Conservation (phyloP, 345 rosid genomes). For the Salix brachista region DNA sequence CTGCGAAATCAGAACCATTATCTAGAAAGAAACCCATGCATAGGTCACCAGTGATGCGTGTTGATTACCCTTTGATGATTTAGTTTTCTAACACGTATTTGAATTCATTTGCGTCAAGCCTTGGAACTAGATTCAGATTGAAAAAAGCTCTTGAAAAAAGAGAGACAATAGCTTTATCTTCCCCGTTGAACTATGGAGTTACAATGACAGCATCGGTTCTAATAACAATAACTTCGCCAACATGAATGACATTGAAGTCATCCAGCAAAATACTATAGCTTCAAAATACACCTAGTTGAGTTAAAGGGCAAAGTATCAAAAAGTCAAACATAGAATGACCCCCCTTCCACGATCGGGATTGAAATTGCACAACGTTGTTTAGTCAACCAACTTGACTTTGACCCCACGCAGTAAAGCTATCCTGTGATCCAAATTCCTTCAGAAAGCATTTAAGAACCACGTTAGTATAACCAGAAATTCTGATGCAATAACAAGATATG, state of each 20-base stretch:
- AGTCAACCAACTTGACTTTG: slow-evolving; percentile 45
- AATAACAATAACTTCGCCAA: not conserved
- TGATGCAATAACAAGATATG: not conserved
- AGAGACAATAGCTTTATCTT: not conserved
- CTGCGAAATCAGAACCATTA: not conserved
- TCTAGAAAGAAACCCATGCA: not conserved
- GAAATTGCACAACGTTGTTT: not conserved
- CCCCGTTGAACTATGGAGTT: not conserved
- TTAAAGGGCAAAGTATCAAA: not conserved
- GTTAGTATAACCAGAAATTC: not conserved
- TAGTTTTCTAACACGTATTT: not conserved
- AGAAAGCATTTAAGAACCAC: slow-evolving; percentile 1
- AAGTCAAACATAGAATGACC: not conserved
- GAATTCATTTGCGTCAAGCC: not conserved
- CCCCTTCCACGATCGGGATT: not conserved
- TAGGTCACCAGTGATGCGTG: not conserved
- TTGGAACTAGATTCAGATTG: not conserved
- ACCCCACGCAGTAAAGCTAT: slow-evolving; percentile 82
- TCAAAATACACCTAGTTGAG: not conserved
- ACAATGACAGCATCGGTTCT: not conserved
- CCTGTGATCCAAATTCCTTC: slow-evolving; percentile 94
- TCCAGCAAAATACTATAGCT: slow-evolving; percentile 1
- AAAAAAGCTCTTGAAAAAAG: not conserved
- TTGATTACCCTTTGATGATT: not conserved
- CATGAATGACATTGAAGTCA: slow-evolving; percentile 1